Base-by-base conservation (phyloP, 75 land plant species). In the Pinus tabuliformis region DNA sequence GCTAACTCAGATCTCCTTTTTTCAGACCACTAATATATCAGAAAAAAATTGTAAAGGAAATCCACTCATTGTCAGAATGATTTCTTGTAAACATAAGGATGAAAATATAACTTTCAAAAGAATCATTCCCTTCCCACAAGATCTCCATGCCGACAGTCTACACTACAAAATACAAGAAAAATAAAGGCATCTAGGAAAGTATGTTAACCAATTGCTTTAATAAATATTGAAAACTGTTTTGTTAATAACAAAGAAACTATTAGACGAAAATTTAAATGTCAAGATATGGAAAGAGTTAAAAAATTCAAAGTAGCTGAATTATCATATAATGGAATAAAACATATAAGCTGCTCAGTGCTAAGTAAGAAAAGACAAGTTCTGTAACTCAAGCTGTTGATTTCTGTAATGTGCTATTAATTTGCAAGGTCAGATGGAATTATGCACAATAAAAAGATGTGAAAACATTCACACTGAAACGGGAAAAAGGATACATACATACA, bases 1-100 rank as follows among this genome's bases (percentile, higher is more conserved):
- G 98, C 99, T 82, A 97, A 79, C 72, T 97, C 98, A 82, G 70
- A 58, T 78, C 99, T 87, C 80, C 88, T 91, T 83, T 74, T 86
- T 81, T 92, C 96, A 73, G 95, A 92, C 99, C 99, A 97, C 99
- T 97, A 81, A 76, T 77, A 80, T 5, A 57, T 15, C 42, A 72
- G 22, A 33, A 45, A 56, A 70, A 30, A 58, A 66, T 1, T 73
- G 56, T 59, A 45, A 42, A 36, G 72, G 42, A 54, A 33, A 66
- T 33, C 28, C 6, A 24, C 74, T 52, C 39, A 33, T 59, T 15
- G 12, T 18, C 54, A 58, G 74, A 56, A 14, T 37, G n/a, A 7
- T 56, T 72, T 72, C 24, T 56, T 21, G 33, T 56, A 56, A 72
- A 20, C 58, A 28, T 68, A 68, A 68, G 22, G 21, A 68, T 68